phyloP scores from a whole-genome alignment of 352 stramenopile species.

The Globisporangium rhizosaccharum region DNA sequence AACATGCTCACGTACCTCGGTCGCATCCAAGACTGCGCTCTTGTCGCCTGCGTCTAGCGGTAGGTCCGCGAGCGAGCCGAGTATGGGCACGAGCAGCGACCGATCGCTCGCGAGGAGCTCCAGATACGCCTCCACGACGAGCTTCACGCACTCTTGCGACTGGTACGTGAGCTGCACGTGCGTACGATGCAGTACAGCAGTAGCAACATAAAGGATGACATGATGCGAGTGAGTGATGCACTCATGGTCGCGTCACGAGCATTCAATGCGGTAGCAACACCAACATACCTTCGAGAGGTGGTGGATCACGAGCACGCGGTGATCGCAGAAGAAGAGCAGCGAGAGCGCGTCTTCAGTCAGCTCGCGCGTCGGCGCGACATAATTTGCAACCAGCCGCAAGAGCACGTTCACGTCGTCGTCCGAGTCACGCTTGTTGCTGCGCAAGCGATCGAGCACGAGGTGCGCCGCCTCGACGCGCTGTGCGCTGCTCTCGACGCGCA shows the following conservation, averaged over 20 bases:
- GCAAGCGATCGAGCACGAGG: constrained; percentile 68
- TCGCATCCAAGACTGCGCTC: constrained; percentile 50
- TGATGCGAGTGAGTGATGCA: background rate
- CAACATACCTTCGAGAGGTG: constrained; percentile 60
- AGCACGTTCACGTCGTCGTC: constrained; percentile 65
- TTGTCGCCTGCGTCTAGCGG: constrained; percentile 59
- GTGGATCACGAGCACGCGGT: constrained; percentile 74
- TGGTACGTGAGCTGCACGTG: constrained; percentile 65
- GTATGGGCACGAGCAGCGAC: constrained; percentile 69
- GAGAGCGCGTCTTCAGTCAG: constrained; percentile 72
- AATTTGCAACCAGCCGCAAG: constrained; percentile 69
- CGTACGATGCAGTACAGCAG: background rate
- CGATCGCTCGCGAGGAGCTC: constrained; percentile 73
- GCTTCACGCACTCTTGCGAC: constrained; percentile 67
- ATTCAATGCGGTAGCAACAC: background rate
- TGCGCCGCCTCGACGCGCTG: constrained; percentile 43
- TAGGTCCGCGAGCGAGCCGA: constrained; percentile 74
- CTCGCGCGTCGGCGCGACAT: constrained; percentile 57
- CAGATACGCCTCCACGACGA: constrained; percentile 69
- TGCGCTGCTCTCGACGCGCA: constrained; percentile 37
- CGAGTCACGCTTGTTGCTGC: constrained; percentile 39
- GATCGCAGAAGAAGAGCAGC: constrained; percentile 66
- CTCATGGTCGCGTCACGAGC: background rate
- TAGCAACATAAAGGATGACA: background rate
- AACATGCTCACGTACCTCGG: constrained; percentile 30